Evolutionary conservation across 2,329 filamentous ascomycete species (phyloP).

Genomic region (Aspergillus udagawae): DNA sequence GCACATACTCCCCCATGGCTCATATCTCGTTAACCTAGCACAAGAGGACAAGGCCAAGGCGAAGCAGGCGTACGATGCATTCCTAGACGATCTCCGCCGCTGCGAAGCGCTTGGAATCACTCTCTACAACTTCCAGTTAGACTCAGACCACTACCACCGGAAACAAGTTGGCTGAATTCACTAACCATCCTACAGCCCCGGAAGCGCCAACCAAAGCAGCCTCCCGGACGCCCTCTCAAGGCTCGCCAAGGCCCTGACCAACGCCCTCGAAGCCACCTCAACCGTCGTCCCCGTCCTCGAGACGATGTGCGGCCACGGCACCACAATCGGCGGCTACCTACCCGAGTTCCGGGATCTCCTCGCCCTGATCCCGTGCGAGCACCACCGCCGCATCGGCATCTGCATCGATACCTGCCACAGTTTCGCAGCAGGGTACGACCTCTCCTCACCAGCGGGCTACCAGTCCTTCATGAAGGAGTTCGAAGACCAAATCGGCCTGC

Average conservation of each 20-base stretch:
- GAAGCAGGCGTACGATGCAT: slow-evolving; percentile 77
- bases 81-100: slow-evolving; percentile 80
- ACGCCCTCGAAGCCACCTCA: slow-evolving; percentile 70
- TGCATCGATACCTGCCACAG: slow-evolving; percentile 97
- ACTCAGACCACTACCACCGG: slow-evolving; percentile 8
- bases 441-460: slow-evolving; percentile 72
- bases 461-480: slow-evolving; percentile 70
- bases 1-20: slow-evolving; percentile 85
- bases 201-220: slow-evolving; percentile 67
- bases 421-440: slow-evolving; percentile 89
- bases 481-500: slow-evolving; percentile 68
- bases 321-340: slow-evolving; percentile 79
- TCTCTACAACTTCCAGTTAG: slow-evolving; percentile 90
- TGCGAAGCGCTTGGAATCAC: slow-evolving; percentile 82
- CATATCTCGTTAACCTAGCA: slow-evolving; percentile 93
- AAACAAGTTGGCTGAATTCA: background rate
- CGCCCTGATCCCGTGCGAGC: slow-evolving; percentile 60
- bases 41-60: slow-evolving; percentile 77
- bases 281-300: slow-evolving; percentile 81
- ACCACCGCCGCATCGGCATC: slow-evolving; percentile 82
- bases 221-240: slow-evolving; percentile 68
- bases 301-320: slow-evolving; percentile 90
- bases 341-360: slow-evolving; percentile 87
- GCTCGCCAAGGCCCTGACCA: slow-evolving; percentile 78
- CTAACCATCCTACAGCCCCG: slow-evolving; percentile 52